Base-by-base conservation (phyloP, 345 rosid species). In the Abelmoschus esculentus region DNA sequence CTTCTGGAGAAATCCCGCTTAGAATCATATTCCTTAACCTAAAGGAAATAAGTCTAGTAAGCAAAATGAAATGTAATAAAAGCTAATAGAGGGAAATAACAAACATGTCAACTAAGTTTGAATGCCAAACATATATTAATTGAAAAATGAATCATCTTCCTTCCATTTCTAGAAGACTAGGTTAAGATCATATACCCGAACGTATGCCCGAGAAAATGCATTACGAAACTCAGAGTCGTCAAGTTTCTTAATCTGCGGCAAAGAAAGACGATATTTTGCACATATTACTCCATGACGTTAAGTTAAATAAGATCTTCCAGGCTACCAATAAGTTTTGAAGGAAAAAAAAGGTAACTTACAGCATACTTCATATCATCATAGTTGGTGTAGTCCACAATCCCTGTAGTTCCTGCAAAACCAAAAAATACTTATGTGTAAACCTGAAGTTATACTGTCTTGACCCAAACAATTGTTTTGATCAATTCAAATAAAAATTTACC, bases 351-450 rank as follows among this genome's bases (percentile, higher is more conserved):
- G 66, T 3, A 63, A 82, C 96, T 85, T 87, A 95, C 99, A 49
- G 99, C 98, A 74, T 90, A 90, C 79, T 86, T 95, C 99, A 95
- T 92, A 78, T 91, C 99, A 50, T 91, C 99, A 78, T 91, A 90
- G 75, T 78, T 91, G 61, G 92, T 90, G 71, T 95, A 95, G 70
- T 92, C 99, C 57, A 90, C 98, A n/a, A 95, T 85, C 66, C 99
- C 99, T 11, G 93, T 89, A 69, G 93, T 92, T 53, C 97, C 99
- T 95, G 74, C 52, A 60, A 46, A 29, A 80, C 42, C 56, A 69
- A 42, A 11, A 13, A 15, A 58, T 32, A 32, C 57, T 34, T 22
- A 58, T 42, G 52, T 19, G 17, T 53, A 17, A 61, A 63, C 50
- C 18, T 6, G 52, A 9, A 50, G n/a, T 6, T 9, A 61, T 34